Base-by-base conservation (phyloP, 495 filamentous ascomycete species). In the Niebla homalea region DNA sequence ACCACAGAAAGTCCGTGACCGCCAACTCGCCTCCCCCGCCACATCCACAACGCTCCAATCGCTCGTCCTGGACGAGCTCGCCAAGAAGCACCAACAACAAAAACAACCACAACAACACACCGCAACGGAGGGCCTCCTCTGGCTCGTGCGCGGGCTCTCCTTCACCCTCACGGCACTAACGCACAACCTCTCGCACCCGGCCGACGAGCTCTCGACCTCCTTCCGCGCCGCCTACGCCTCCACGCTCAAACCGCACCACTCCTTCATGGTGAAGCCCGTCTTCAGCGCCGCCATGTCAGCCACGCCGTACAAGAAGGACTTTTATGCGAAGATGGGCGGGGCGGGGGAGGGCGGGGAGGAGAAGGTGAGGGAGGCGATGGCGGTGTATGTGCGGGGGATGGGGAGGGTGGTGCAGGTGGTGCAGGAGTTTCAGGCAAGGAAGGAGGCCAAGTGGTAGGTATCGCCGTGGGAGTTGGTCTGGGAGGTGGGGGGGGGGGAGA, bases 251-350 rank as follows among this genome's bases (percentile, higher is more conserved):
- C 84, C 80, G 23, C 83, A 95, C 71, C 92, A 98, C 75, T 77
- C 71, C 57, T 83, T 92, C 65, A 43, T 96, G 26, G 70, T 94
- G 43, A 94, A 89, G 71, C 85, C 85, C 49, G 73, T 94, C 57
- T 96, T 96, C 74, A 82, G 74, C 56, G 81, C 87, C 49, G 92
- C 93, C 55, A 94, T 97, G 87, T 75, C 76, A 53, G 89, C 87
- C 8, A 89, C 84, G 57, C 92, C 93, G 2, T 94, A 94, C 73
- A 80, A 89, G 38, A 85, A 84, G 54, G 83, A 85, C 60, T 97
- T 97, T 62, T 95, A 94, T 61, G 61, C 58, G 43, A 96, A 95
- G 75, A 68, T 97, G 21, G 90, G 85, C 14, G 68, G 68, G 6
- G 77, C 89, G 15, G 58, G 75, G 56, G 68, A 60, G 23, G 53